phyloP scores from a whole-genome alignment of 78 protist species.

The slime mould (Dictyostelium discoideum) region DNA sequence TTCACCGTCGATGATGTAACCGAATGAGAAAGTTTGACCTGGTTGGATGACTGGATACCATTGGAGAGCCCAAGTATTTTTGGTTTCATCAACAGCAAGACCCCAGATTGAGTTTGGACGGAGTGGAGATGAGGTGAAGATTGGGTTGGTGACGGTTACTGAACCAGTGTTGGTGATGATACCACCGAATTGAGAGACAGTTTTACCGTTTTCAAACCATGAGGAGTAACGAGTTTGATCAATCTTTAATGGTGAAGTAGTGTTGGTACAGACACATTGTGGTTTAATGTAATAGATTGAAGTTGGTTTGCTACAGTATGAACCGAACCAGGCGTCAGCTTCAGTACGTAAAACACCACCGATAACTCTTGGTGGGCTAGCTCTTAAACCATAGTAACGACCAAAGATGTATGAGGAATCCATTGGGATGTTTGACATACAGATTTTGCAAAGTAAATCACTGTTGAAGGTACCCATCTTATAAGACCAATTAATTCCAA shows the following conservation, averaged over 20 bases:
- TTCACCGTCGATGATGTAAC: slow-evolving; percentile 25
- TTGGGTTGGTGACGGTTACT: slow-evolving; percentile 13
- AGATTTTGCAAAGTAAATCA: slow-evolving; percentile 20
- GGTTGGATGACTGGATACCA: slow-evolving; percentile 44
- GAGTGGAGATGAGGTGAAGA: neutral
- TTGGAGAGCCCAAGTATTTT: neutral
- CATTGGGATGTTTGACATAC: slow-evolving; percentile 72
- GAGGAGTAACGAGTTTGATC: slow-evolving; percentile 9
- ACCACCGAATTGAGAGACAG: slow-evolving; percentile 22
- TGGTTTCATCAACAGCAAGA: neutral
- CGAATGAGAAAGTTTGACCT: slow-evolving; percentile 3
- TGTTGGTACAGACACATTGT: slow-evolving; percentile 39
- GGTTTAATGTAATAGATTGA: slow-evolving; percentile 48
- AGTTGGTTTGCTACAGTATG: slow-evolving; percentile 39
- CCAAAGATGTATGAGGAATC: slow-evolving; percentile 42
- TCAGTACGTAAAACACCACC: slow-evolving; percentile 48
- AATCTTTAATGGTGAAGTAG: neutral
- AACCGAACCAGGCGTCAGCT: slow-evolving; percentile 47
- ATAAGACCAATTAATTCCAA: too few species aligned
- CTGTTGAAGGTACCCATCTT: slow-evolving; percentile 56
- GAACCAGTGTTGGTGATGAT: neutral
- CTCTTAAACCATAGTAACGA: slow-evolving; percentile 36
- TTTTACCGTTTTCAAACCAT: slow-evolving; percentile 17
- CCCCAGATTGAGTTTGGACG: slow-evolving; percentile 47
- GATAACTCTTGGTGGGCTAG: slow-evolving; percentile 15